Percentiles rank a stretch among this genome's conserved stretches.
These are phyloP conservation scores for Ceratobasidium sp. DNA, from an alignment of 1,284 basidiomycete species.

Conservation along the genomic window DNA sequence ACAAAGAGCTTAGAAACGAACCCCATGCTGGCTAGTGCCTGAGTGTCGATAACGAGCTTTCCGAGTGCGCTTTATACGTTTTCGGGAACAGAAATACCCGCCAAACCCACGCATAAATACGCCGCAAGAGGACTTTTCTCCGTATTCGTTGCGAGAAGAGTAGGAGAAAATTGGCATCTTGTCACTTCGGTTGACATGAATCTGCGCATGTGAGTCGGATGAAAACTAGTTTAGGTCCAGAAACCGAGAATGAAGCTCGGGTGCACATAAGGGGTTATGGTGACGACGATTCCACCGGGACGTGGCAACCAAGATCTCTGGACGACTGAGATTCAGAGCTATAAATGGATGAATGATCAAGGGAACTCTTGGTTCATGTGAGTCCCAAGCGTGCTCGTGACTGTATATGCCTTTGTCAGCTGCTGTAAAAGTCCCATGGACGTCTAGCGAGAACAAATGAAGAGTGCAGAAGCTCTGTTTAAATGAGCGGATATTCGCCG, in stretches of 20 bases:
- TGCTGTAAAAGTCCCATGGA: no score
- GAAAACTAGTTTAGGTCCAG: conserved; percentile 8
- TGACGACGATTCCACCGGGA: no score
- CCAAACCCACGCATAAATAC: not conserved
- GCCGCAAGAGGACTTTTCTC: conserved; percentile 17
- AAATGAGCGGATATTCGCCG: no score
- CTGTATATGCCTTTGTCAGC: no score
- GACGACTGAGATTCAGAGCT: no score
- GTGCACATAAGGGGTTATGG: no score
- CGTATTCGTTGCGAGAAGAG: not conserved
- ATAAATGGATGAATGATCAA: no score
- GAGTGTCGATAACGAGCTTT: not conserved
- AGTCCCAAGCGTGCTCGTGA: no score
- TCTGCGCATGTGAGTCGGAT: conserved; percentile 5
- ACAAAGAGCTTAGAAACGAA: not conserved
- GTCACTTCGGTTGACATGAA: not conserved
- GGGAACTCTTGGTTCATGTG: no score
- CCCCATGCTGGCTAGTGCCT: not conserved
- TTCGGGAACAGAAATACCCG: not conserved
- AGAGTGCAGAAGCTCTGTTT: no score
- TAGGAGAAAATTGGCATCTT: not conserved
- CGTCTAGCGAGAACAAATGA: no score
- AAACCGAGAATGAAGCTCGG: not conserved
- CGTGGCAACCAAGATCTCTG: no score
- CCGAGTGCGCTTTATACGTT: conserved; percentile 6